Base-by-base conservation (phyloP, 257 asterid species). In the Echium plantagineum region DNA sequence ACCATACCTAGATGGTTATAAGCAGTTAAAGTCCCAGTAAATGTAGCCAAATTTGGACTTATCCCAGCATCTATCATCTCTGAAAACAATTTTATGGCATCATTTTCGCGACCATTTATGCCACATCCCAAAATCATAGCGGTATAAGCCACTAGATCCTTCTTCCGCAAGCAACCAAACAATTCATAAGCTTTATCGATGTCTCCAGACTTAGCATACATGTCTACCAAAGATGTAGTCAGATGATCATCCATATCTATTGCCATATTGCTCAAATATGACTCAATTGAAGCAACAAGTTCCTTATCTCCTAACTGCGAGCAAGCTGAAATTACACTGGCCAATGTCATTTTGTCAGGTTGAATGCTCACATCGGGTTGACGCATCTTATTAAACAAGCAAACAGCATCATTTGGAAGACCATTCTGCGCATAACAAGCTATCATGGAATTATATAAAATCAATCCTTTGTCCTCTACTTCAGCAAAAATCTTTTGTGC, bases 101-200 rank as follows among this genome's bases (percentile, higher is more conserved):
- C 89, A 38, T 65, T 55, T 26, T 76, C 94, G 66, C 80, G 71
- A 31, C 96, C 96, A n/a, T 91, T 84, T 67, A 85, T 74, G 9
- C 94, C 98, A 21, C 83, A 91, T 12, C 96, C 98, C 71, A 82
- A 57, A 42, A 91, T 84, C 83, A 91, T 91, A 16, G 95, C 96
- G 9, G 94, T 88, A 32, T 88, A 91, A 22, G 94, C 76, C 47
- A 88, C 86, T 65, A 88, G 46, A 74, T 91, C 98, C 75, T 72
- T 79, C 17, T 64, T 76, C 62, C 65, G 79, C 71, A 85, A 72
- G 54, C 69, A 32, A 0, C 18, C 63, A 42, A 91, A 88, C 15
- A 88, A 71, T 58, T 78, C 82, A n/a, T 67, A 57, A 64, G 98
- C 98, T 77, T 80, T 85, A 35, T 82, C 84, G 0, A 89, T 78